Conservation (phyloP, 164 flowering plant species). For the Vitis cinerea region DNA sequence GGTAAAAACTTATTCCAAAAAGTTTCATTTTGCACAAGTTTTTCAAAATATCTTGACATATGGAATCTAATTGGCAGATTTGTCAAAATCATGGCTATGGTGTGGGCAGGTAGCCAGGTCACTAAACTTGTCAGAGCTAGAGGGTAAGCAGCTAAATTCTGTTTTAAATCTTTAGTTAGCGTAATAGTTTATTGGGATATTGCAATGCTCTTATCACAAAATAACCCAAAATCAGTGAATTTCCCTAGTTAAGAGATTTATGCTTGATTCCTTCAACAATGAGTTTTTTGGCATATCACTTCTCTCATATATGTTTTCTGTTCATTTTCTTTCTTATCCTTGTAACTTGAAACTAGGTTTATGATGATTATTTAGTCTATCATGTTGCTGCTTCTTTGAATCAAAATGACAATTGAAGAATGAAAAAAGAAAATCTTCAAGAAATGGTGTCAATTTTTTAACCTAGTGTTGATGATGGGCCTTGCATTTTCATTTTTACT, state of each 20-base stretch:
- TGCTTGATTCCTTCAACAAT: too few species aligned
- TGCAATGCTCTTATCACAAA: background rate
- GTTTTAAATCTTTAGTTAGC: background rate
- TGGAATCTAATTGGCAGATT: constrained; percentile 47
- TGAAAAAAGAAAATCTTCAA: background rate
- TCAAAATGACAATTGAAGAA: background rate
- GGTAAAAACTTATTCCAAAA: constrained; percentile 31
- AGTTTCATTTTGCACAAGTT: constrained; percentile 2
- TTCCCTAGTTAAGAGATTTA: background rate
- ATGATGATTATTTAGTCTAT: background rate
- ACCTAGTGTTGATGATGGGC: background rate
- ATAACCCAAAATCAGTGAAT: too few species aligned
- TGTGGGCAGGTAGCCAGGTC: constrained; percentile 96
- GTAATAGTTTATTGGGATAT: background rate
- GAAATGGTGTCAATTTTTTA: background rate
- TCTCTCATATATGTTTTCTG: background rate
- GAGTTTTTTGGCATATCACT: too few species aligned
- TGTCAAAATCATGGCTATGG: constrained; percentile 82
- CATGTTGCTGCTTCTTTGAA: too few species aligned
- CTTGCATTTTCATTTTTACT: background rate
- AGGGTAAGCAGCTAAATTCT: constrained; percentile 51
- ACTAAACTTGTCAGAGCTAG: constrained; percentile 75
- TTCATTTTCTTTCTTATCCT: background rate
- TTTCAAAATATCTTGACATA: background rate
- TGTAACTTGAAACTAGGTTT: background rate